These are phyloP conservation scores for Kazachstania kunashirensis DNA, from an alignment of 805 yeast species.

Conservation along the genomic window DNA sequence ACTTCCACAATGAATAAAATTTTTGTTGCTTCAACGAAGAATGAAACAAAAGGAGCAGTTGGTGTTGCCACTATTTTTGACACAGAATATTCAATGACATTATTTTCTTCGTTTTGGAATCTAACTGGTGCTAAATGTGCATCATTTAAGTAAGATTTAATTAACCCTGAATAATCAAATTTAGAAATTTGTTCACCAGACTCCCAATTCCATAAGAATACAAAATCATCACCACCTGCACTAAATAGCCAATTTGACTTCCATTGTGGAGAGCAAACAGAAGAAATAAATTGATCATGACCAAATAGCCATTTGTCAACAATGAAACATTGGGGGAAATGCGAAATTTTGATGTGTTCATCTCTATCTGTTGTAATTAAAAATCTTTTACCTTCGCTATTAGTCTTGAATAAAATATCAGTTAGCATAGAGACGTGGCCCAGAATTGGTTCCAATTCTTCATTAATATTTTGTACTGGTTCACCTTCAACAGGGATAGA, in stretches of 20 bases:
- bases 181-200: constrained; percentile 39
- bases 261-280: constrained; percentile 47
- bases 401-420: constrained; percentile 37
- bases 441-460: constrained; percentile 56
- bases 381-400: constrained; percentile 33
- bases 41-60: constrained; percentile 30
- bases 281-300: constrained; percentile 73
- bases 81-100: constrained; percentile 44
- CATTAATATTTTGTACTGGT: constrained; percentile 27
- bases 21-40: constrained; percentile 44
- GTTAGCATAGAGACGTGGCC: constrained; percentile 98
- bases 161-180: constrained; percentile 38
- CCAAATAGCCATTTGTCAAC: constrained; percentile 82
- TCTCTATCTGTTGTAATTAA: constrained; percentile 85
- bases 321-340: constrained; percentile 67
- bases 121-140: constrained; percentile 55
- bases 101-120: constrained; percentile 44
- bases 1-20: constrained; percentile 31
- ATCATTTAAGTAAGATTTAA: constrained; percentile 40
- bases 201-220: constrained; percentile 76
- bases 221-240: constrained; percentile 83
- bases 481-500: constrained; percentile 37
- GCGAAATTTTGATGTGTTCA: constrained; percentile 83
- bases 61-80: constrained; percentile 34
- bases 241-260: constrained; percentile 46